Base-by-base conservation (phyloP, 208 protist genomes). In the Crithidia brevicula region DNA sequence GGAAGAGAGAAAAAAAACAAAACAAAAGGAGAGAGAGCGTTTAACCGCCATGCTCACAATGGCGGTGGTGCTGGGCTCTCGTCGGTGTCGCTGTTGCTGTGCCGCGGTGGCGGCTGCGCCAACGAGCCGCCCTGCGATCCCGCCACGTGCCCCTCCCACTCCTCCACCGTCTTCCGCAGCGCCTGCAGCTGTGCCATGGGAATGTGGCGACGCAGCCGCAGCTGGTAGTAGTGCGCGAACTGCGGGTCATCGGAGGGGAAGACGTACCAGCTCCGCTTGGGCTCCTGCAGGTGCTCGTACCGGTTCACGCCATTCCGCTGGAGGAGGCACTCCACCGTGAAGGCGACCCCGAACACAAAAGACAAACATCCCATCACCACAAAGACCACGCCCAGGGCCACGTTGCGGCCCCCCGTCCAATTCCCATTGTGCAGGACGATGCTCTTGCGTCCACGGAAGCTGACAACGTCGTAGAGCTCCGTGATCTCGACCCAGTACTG, bases 361-460 rank as follows among this genome's bases (percentile, higher is more conserved):
- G 77, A 78, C 4, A 85, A n/a, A 7, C 70, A 66, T 8, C 86
- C 90, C 42, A 93, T 82, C 18, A 83, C 52, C 15, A 92, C 33
- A 30, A 92, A 91, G 23, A 85, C 53, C 43, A 89, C 72, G 20
- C 84, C 90, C 23, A 93, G 40, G 8, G n/a, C 66, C 15, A 45
- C 49, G 71, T 84, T 80, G 38, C 65, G 72, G 38, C 81, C 72
- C 13, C 79, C 81, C 1, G 82, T 54, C 80, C 70, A 98, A 78
- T 85, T 84, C 72, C 28, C 66, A 77, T 62, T 80, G 87, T 59
- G 94, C 16, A 99, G 75, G 4, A 99, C 86, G 47, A 99, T 77
- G 59, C 78, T 83, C 79, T 99, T 99, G 45, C 68, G 80, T 20
- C 98, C 98, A 33, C 82, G 46, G 67, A 99, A 99, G 38, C 77